phyloP scores from a whole-genome alignment of 768 basidiomycete genomes.

The Cubamyces sp. region DNA sequence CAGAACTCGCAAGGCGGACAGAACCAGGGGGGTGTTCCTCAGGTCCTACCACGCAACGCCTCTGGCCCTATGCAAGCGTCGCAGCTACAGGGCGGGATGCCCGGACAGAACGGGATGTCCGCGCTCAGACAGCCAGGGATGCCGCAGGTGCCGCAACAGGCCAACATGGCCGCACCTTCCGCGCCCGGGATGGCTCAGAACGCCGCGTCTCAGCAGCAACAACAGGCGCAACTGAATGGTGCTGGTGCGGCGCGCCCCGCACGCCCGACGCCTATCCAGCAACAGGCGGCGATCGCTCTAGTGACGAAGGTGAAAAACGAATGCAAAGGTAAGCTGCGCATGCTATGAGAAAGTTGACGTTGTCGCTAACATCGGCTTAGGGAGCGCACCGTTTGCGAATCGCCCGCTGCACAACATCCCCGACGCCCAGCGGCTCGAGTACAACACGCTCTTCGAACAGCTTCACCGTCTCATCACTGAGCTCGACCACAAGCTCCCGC shows the following conservation, averaged over 20 bases:
- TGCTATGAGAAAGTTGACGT: no score
- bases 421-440: slow-evolving; percentile 58
- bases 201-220: background rate
- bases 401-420: slow-evolving; percentile 47
- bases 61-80: slow-evolving; percentile 8
- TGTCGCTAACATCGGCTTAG: background rate
- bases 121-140: slow-evolving; percentile 6
- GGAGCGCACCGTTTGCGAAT: slow-evolving; percentile 19
- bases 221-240: slow-evolving; percentile 11
- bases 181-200: slow-evolving; percentile 4
- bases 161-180: slow-evolving; percentile 1
- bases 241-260: background rate
- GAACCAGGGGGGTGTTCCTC: slow-evolving; percentile 4
- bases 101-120: slow-evolving; percentile 7
- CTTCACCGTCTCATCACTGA: slow-evolving; percentile 49
- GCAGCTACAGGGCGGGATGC: background rate
- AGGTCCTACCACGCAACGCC: slow-evolving; percentile 7
- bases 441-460: slow-evolving; percentile 52
- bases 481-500: slow-evolving; percentile 53
- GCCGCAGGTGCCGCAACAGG: slow-evolving; percentile 9
- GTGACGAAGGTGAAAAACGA: slow-evolving; percentile 10
- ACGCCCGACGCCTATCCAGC: slow-evolving; percentile 15
- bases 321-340: slow-evolving; percentile 8
- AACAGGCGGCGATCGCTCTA: slow-evolving; percentile 13
- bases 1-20: slow-evolving; percentile 11